Percentiles rank a stretch among this genome's conserved stretches.
Evolutionary conservation across 805 yeast genomes (phyloP).

Genomic region (Dipodascus geniculatus): DNA sequence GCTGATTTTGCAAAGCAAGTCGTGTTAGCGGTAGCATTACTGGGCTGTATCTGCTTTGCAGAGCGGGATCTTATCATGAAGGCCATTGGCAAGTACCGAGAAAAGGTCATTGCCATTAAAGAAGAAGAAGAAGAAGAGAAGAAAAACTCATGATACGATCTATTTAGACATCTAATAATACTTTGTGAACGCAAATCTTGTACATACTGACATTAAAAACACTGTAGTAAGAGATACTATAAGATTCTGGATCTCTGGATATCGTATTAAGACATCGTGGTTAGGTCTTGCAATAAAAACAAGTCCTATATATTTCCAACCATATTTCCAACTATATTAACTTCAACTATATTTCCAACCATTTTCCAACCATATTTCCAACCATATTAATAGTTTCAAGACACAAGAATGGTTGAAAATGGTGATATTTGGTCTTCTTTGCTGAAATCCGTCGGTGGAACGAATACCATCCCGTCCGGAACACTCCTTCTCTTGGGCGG

Average conservation of each 20-base stretch:
- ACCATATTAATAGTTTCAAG: too few relatives aligned
- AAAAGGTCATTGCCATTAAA: not conserved
- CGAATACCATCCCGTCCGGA: slow-evolving; percentile 4
- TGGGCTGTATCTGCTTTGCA: not conserved
- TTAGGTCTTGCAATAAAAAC: not conserved
- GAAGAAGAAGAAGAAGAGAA: not conserved
- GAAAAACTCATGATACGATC: not conserved
- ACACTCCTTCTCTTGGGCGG: slow-evolving; percentile 5
- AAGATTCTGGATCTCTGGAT: too few relatives aligned
- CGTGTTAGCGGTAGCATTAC: not conserved
- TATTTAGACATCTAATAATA: not conserved
- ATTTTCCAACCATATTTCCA: not conserved
- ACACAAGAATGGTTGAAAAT: not conserved
- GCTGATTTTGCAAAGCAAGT: not conserved
- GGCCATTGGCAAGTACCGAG: not conserved
- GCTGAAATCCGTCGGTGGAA: slow-evolving; percentile 6
- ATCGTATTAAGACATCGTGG: not conserved
- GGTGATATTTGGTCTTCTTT: slow-evolving; percentile 7
- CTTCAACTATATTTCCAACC: not conserved
- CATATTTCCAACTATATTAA: not conserved
- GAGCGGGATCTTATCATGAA: slow-evolving; percentile 3
- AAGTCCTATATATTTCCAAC: not conserved
- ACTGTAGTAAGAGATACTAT: too few relatives aligned
- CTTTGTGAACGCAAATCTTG: too few relatives aligned
- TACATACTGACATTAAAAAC: too few relatives aligned